phyloP scores from a whole-genome alignment of 1,284 basidiomycete genomes.

The Malassezia nana region DNA sequence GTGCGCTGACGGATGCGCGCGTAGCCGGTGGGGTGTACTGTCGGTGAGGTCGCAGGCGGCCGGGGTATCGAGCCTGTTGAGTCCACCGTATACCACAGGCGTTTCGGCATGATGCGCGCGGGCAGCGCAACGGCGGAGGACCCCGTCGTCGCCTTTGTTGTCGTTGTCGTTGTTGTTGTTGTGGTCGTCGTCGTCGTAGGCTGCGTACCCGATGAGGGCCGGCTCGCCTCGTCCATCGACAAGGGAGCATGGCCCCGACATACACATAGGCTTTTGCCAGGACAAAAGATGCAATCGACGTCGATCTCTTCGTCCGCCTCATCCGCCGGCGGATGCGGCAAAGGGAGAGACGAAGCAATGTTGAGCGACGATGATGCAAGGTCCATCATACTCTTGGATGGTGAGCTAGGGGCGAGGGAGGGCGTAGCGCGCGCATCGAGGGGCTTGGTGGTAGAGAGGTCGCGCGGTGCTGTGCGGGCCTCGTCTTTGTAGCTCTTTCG shows the following conservation, averaged over 20 bases:
- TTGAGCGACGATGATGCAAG: no score
- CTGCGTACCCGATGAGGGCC: no score
- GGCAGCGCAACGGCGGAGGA: neutral
- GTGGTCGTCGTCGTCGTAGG: neutral
- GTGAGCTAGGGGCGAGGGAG: no score
- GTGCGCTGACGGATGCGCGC: neutral
- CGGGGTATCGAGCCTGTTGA: neutral
- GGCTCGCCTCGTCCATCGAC: slow-evolving; percentile 9
- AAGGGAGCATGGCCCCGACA: slow-evolving; percentile 23
- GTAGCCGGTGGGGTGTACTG: neutral
- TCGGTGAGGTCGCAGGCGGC: neutral
- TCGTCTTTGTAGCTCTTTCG: neutral
- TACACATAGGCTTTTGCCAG: slow-evolving; percentile 30
- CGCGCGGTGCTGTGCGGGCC: no score
- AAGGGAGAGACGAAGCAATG: no score
- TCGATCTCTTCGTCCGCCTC: slow-evolving; percentile 11
- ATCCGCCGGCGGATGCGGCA: neutral
- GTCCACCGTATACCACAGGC: neutral
- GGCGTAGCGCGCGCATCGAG: neutral
- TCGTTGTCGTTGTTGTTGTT: neutral
- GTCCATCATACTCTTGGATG: no score
- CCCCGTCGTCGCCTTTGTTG: no score
- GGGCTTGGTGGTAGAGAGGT: no score
- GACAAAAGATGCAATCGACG: slow-evolving; percentile 38
- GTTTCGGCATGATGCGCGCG: neutral